phyloP scores from a whole-genome alignment of 495 filamentous ascomycete genomes.

The Daldinia childiae region DNA sequence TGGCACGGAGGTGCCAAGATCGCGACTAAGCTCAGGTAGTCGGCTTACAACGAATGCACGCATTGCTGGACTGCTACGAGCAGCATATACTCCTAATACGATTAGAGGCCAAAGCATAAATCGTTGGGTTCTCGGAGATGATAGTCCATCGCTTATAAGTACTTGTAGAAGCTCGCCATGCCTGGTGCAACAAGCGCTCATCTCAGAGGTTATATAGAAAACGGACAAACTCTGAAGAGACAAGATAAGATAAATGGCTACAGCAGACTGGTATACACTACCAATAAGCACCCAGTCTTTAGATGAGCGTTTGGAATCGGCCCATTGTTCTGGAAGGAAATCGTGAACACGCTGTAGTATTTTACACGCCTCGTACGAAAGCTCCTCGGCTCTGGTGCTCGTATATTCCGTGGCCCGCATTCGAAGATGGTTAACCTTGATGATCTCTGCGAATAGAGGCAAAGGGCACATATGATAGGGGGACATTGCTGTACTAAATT shows the following conservation, averaged over 20 bases:
- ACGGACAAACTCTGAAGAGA: slow-evolving; percentile 45
- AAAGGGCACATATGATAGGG: slow-evolving; percentile 36
- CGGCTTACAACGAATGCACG: slow-evolving; percentile 38
- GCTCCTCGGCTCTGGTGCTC: not conserved
- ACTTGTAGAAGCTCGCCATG: slow-evolving; percentile 27
- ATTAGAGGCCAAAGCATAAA: slow-evolving; percentile 49
- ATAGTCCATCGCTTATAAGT: slow-evolving; percentile 33
- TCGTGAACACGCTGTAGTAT: slow-evolving; percentile 36
- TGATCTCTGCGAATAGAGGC: slow-evolving; percentile 36
- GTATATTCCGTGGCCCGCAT: slow-evolving; percentile 8
- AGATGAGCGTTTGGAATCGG: slow-evolving; percentile 35
- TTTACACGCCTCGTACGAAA: slow-evolving; percentile 19
- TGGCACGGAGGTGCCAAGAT: slow-evolving; percentile 41
- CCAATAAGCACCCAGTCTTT: slow-evolving; percentile 47
- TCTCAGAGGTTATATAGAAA: slow-evolving; percentile 23
- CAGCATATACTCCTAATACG: slow-evolving; percentile 48
- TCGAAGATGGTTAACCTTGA: slow-evolving; percentile 46
- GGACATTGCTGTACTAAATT: slow-evolving; percentile 30
- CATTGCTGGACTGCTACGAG: slow-evolving; percentile 19
- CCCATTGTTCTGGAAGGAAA: slow-evolving; percentile 45
- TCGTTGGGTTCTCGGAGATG: slow-evolving; percentile 29
- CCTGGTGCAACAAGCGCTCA: slow-evolving; percentile 18
- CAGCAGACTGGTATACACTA: slow-evolving; percentile 41
- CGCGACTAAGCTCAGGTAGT: slow-evolving; percentile 35
- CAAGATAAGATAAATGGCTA: slow-evolving; percentile 47